A percentile compares a stretch with the other conserved stretches of the same genome.
Evolutionary conservation across 805 yeast species (phyloP).

Genomic region (Cyberlindnera meyerae): DNA sequence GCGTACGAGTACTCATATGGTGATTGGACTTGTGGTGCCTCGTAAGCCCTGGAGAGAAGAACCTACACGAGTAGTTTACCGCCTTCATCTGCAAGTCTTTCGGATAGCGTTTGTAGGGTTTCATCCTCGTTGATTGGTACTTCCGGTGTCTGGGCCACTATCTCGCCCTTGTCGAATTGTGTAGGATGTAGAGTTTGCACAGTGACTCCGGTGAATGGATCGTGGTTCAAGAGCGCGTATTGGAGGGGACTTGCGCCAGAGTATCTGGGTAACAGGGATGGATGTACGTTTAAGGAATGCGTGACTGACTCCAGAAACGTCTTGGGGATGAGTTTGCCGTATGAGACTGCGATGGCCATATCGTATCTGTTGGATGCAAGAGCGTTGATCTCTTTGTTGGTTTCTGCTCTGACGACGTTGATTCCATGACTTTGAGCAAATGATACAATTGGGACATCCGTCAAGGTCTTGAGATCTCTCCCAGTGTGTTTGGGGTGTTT

Average conservation of each 20-base stretch:
- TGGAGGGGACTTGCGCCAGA: conserved; percentile 93
- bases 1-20: conserved; percentile 47
- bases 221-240: conserved; percentile 62
- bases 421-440: conserved; percentile 34
- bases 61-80: conserved; percentile 50
- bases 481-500: conserved; percentile 63
- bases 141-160: conserved; percentile 53
- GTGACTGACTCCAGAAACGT: conserved; percentile 42
- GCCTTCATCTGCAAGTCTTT: conserved; percentile 55
- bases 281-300: conserved; percentile 85
- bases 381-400: conserved; percentile 33
- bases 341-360: conserved; percentile 86
- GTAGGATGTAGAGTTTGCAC: conserved; percentile 88
- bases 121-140: conserved; percentile 39
- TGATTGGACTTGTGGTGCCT: conserved; percentile 19
- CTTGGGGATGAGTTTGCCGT: conserved; percentile 75
- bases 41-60: conserved; percentile 31
- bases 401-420: conserved; percentile 47
- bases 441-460: conserved; percentile 50
- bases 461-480: conserved; percentile 40
- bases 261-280: conserved; percentile 76
- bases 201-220: conserved; percentile 70
- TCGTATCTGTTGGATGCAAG: conserved; percentile 37
- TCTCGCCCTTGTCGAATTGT: conserved; percentile 74
- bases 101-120: conserved; percentile 40